Conservation (phyloP, 441 rosid species). For the Populus hybrid region DNA sequence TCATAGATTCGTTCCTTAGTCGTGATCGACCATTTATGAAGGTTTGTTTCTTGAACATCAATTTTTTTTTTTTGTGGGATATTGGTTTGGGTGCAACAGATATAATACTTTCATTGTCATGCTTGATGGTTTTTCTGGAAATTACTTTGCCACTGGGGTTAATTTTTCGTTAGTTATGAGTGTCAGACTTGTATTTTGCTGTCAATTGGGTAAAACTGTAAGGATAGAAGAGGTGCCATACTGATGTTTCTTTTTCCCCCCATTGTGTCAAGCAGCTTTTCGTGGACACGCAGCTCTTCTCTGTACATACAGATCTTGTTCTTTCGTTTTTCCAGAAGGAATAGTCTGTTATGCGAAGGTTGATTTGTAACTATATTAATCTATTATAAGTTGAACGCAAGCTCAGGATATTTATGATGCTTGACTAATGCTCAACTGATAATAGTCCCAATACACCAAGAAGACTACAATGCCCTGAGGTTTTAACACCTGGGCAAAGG, state of each 20-base stretch:
- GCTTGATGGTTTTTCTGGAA: not conserved
- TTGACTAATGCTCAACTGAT: not conserved
- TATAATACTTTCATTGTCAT: not conserved
- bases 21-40: constrained; percentile 74
- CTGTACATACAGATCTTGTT: constrained; percentile 90
- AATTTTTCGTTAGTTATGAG: not conserved
- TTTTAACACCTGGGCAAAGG: not conserved
- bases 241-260: not conserved
- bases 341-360: constrained; percentile 28
- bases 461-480: not conserved
- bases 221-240: not conserved
- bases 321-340: constrained; percentile 93
- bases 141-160: too few species aligned
- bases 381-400: constrained; percentile 26
- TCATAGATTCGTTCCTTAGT: constrained; percentile 74
- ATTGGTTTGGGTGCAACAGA: not conserved
- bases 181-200: not conserved
- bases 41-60: constrained; percentile 34
- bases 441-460: not conserved
- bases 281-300: constrained; percentile 95
- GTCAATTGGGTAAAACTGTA: not conserved
- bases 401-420: constrained; percentile 21
- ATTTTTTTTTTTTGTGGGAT: not conserved
- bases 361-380: constrained; percentile 8
- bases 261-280: constrained; percentile 53